Conservation (phyloP, 352 stramenopile species). For the Pythium insidiosum region DNA sequence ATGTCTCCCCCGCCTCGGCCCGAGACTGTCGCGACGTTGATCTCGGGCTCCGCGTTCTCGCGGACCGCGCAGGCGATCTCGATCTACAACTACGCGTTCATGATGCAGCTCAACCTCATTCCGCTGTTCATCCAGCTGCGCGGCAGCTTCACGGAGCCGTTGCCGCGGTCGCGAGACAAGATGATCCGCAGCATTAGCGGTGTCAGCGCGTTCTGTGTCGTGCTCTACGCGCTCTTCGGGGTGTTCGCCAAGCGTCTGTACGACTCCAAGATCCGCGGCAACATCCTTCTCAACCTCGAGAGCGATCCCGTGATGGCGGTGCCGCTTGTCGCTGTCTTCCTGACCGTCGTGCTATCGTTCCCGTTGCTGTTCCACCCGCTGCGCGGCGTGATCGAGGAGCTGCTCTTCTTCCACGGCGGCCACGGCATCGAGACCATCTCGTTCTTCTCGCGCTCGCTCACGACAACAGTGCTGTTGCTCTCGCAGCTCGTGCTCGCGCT, state of each 20-base stretch:
- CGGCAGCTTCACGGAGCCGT: constrained; percentile 41
- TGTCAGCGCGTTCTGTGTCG: constrained; percentile 41
- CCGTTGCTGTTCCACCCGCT: constrained; percentile 70
- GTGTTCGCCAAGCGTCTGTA: constrained; percentile 46
- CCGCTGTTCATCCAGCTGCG: constrained; percentile 68
- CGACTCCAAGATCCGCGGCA: constrained; percentile 41
- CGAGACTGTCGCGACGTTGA: constrained; percentile 16
- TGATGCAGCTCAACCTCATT: constrained; percentile 79
- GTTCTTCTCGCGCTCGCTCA: constrained; percentile 24
- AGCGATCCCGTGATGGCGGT: constrained; percentile 60
- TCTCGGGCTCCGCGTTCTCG: constrained; percentile 23
- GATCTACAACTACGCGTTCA: constrained; percentile 83
- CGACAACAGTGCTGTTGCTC: constrained; percentile 42
- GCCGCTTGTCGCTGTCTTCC: constrained; percentile 57
- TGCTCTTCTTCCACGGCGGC: constrained; percentile 29
- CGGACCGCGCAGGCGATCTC: constrained; percentile 48
- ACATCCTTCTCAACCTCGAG: constrained; percentile 77
- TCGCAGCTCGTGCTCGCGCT: constrained; percentile 47
- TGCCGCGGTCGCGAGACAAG: constrained; percentile 31
- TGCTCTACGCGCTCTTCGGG: constrained; percentile 59
- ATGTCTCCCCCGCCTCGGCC: constrained; percentile 3
- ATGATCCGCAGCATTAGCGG: constrained; percentile 45
- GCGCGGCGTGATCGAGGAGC: constrained; percentile 49
- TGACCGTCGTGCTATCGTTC: constrained; percentile 66
- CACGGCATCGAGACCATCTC: constrained; percentile 16